phyloP scores from a whole-genome alignment of 768 basidiomycete species.

The Xerocomus spinulosus region DNA sequence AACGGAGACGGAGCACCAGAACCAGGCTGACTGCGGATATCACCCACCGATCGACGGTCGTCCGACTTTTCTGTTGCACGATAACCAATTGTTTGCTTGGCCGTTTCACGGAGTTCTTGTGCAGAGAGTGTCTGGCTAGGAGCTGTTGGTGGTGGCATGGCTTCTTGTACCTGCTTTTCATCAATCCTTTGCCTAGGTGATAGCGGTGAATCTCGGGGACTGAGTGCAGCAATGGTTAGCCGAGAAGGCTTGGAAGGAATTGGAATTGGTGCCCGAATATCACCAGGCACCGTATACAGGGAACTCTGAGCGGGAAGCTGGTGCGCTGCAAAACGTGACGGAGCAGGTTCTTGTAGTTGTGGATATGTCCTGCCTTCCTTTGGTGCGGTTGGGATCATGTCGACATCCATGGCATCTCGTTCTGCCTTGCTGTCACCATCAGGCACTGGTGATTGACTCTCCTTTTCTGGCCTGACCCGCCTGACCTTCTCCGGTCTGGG shows the following conservation, averaged over 20 bases:
- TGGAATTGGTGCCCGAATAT: conserved; percentile 14
- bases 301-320: conserved; percentile 12
- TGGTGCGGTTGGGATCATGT: conserved; percentile 15
- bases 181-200: conserved; percentile 42
- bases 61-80: conserved; percentile 37
- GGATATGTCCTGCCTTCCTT: conserved; percentile 26
- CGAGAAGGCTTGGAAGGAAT: conserved; percentile 18
- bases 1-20: conserved; percentile 50
- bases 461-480: conserved; percentile 41
- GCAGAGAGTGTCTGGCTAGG: conserved; percentile 78
- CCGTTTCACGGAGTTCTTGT: conserved; percentile 76
- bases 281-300: conserved; percentile 12
- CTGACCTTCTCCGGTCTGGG: conserved; percentile 79
- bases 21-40: conserved; percentile 45
- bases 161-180: conserved; percentile 35
- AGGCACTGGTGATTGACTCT: conserved; percentile 34
- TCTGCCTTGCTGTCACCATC: conserved; percentile 28
- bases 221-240: conserved; percentile 11
- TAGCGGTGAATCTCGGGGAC: conserved; percentile 34
- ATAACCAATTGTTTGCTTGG: conserved; percentile 56
- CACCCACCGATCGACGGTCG: conserved; percentile 34
- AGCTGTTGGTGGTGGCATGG: conserved; percentile 75
- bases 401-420: conserved; percentile 36
- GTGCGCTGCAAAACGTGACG: conserved; percentile 24
- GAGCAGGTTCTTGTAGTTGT: conserved; percentile 15